A percentile compares a stretch with the other conserved stretches of the same genome.
Evolutionary conservation across 2,329 filamentous ascomycete genomes (phyloP).

Genomic region (Ramichloridium luteum): DNA sequence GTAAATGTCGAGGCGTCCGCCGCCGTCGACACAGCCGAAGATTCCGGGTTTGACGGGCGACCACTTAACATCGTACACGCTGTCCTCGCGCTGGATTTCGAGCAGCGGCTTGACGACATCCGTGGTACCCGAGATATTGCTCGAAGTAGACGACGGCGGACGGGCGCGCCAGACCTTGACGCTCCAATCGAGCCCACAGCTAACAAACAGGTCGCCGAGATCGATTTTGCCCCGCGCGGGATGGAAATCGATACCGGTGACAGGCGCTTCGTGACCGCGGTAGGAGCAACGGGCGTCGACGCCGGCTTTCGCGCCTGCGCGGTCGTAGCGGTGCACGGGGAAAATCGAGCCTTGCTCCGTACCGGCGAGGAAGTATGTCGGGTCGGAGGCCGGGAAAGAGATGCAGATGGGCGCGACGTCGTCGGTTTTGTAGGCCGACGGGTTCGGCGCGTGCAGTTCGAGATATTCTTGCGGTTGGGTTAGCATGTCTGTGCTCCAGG

Average conservation of each 20-base stretch:
- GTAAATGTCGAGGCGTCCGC: slow-evolving; percentile 86
- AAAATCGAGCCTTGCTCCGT: slow-evolving; percentile 96
- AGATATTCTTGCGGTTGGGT: slow-evolving; percentile 91
- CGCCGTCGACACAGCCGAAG: slow-evolving; percentile 88
- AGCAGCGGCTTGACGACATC: slow-evolving; percentile 50
- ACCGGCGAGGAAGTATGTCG: slow-evolving; percentile 93
- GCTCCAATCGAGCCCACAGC: slow-evolving; percentile 90
- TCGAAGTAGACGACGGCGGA: slow-evolving; percentile 58
- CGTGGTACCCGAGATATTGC: slow-evolving; percentile 32
- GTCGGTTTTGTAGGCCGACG: slow-evolving; percentile 61
- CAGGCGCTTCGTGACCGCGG: slow-evolving; percentile 78
- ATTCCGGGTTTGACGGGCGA: slow-evolving; percentile 87
- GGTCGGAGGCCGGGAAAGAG: slow-evolving; percentile 87
- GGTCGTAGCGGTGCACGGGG: slow-evolving; percentile 92
- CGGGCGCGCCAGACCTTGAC: slow-evolving; percentile 95
- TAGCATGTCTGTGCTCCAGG: slow-evolving; percentile 97
- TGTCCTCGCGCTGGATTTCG: slow-evolving; percentile 85
- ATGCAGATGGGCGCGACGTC: slow-evolving; percentile 91
- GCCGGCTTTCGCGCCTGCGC: slow-evolving; percentile 90
- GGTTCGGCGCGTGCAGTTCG: slow-evolving; percentile 71
- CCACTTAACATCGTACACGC: slow-evolving; percentile 94
- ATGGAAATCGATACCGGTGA: slow-evolving; percentile 95
- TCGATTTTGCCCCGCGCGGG: slow-evolving; percentile 85
- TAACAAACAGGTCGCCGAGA: slow-evolving; percentile 83
- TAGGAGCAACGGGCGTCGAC: slow-evolving; percentile 84